Conservation (phyloP, 1,284 basidiomycete genomes). For the Mycena citricolor region DNA sequence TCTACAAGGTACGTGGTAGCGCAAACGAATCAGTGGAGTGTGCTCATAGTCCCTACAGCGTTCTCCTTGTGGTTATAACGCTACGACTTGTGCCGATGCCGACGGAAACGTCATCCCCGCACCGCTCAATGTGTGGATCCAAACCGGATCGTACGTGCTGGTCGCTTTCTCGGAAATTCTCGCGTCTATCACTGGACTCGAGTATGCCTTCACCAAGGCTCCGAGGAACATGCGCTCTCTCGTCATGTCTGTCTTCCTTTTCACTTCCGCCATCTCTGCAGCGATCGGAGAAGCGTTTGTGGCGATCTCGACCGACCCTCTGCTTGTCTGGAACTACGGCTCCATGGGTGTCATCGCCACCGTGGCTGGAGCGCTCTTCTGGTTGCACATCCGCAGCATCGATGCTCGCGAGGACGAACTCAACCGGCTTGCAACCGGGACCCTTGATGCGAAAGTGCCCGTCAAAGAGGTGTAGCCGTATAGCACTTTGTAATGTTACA, state of each 20-base stretch:
- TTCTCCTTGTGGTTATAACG: constrained; percentile 64
- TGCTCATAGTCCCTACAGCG: too few species aligned
- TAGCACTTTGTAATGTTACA: too few species aligned
- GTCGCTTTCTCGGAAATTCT: constrained; percentile 79
- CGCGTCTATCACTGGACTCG: constrained; percentile 81
- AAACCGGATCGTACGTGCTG: constrained; percentile 68
- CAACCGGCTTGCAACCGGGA: constrained; percentile 49
- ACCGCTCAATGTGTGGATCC: constrained; percentile 76
- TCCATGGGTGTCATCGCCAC: constrained; percentile 43
- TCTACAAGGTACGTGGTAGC: constrained; percentile 66
- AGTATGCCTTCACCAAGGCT: constrained; percentile 89
- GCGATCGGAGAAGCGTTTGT: constrained; percentile 73
- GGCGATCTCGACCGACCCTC: constrained; percentile 38
- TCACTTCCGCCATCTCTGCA: constrained; percentile 62
- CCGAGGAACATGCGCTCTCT: constrained; percentile 81
- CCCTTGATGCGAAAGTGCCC: too few species aligned
- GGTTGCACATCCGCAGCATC: constrained; percentile 57
- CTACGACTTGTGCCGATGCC: constrained; percentile 50
- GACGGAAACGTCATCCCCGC: constrained; percentile 38
- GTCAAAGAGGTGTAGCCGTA: too few species aligned
- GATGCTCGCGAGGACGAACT: constrained; percentile 65
- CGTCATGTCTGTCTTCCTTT: constrained; percentile 74
- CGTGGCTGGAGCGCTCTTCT: constrained; percentile 53
- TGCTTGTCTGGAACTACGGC: constrained; percentile 45
- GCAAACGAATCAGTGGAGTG: too few species aligned